phyloP scores from a whole-genome alignment of 2,329 filamentous ascomycete genomes.

The Exophiala sp. region DNA sequence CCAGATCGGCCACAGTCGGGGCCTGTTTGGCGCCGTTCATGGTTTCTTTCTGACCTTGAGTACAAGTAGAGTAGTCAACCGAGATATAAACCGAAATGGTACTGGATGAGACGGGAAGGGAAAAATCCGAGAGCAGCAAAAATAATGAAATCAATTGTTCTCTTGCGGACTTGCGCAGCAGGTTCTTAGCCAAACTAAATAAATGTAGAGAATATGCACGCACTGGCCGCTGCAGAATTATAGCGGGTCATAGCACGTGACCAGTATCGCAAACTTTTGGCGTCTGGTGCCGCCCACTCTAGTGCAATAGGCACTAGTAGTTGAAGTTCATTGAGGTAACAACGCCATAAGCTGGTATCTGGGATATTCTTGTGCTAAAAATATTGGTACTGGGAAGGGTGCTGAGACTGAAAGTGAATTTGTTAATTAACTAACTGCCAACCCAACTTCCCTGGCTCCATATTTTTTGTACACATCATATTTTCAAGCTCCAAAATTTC shows the following conservation, averaged over 20 bases:
- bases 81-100: neutral
- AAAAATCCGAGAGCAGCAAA: neutral
- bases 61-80: neutral
- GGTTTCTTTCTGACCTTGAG: too few relatives aligned
- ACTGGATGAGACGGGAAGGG: neutral
- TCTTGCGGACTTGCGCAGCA: neutral
- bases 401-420: too few relatives aligned
- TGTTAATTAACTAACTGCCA: too few relatives aligned
- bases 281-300: too few relatives aligned
- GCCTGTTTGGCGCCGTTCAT: slow-evolving; percentile 23
- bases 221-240: neutral
- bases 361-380: too few relatives aligned
- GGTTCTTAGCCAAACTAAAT: neutral
- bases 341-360: too few relatives aligned
- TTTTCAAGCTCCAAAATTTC: too few relatives aligned
- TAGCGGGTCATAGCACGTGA: neutral
- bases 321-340: too few relatives aligned
- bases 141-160: neutral
- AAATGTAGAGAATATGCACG: neutral
- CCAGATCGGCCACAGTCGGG: slow-evolving; percentile 27
- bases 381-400: too few relatives aligned
- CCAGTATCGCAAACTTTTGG: neutral
- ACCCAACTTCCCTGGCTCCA: too few relatives aligned
- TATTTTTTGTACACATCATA: too few relatives aligned
- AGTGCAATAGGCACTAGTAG: too few relatives aligned